Evolutionary conservation across 169 alveolate species (phyloP), one percentile per base, ranked within the genome.

Genomic region (Eimeria nieschulzi): DNA sequence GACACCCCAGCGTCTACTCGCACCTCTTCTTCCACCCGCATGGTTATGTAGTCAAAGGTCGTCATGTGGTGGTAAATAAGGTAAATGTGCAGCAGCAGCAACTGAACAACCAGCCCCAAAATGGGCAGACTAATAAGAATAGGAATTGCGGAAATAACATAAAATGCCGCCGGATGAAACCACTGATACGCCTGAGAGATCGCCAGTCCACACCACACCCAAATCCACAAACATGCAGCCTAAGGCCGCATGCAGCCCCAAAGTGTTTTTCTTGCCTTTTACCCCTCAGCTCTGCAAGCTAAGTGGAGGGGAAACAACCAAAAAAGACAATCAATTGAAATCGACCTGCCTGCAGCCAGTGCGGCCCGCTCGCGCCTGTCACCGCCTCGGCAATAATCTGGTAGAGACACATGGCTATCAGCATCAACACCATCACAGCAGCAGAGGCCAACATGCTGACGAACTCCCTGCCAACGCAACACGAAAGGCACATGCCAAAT

Each of bases 21-120:
- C 9, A 87, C 93, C 93, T 71, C 85, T 61, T 90, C 94, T n/a
- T 90, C 83, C n/a, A 90, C 82, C 9, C 91, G 91, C 23, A 76
- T 68, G 7, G 79, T 80, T 68, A 91, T 91, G 87, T 91, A 91
- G 39, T 83, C 92, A 73, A 68, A 83, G 61, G 94, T 91, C 10
- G 92, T 91, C 46, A 91, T 68, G 78, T 91, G n/a, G 92, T 91
- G 78, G 2, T 21, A 25, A 6, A 83, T n/a, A 25, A 91, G 68
- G 25, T 64, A 91, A 59, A 91, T 33, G 73, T 91, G 94, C 72
- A 91, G 73, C 59, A 61, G 75, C 51, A 91, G 75, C 83, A 91
- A 63, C 86, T 91, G 91, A 1, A 21, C 55, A 9, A 80, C 94
- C 61, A 91, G 73, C n/a, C 59, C 83, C 56, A 91, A 25, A 23